Evolutionary conservation across 2,329 filamentous ascomycete species (phyloP).

Genomic region (Sporothrix inflata): DNA sequence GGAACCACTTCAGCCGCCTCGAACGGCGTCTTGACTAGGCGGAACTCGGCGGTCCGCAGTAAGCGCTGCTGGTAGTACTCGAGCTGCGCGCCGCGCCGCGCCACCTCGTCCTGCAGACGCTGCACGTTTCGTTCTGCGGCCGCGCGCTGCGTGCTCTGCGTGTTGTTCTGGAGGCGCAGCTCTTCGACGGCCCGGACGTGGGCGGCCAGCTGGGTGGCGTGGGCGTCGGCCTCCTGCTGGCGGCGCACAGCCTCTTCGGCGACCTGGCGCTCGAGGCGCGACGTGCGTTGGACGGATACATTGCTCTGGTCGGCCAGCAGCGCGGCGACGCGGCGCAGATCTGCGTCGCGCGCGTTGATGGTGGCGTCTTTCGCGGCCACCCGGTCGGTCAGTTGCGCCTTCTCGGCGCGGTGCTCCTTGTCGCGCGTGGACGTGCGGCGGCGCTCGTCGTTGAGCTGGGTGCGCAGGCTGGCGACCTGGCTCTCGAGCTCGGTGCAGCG

Average conservation of each 20-base stretch:
- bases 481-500: slow-evolving; percentile 18
- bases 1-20: not conserved
- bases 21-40: slow-evolving; percentile 8
- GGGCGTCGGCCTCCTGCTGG: not conserved
- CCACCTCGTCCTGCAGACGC: not conserved
- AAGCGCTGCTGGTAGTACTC: slow-evolving; percentile 25
- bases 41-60: slow-evolving; percentile 23
- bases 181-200: not conserved
- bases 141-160: not conserved
- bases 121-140: not conserved
- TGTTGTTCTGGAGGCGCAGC: not conserved
- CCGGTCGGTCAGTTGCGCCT: not conserved
- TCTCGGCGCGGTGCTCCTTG: not conserved
- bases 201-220: not conserved
- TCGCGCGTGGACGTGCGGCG: not conserved
- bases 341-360: not conserved
- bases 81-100: not conserved
- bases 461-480: slow-evolving; percentile 20
- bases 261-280: not conserved
- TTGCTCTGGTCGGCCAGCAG: not conserved
- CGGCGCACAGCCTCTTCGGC: not conserved
- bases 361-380: not conserved
- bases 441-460: slow-evolving; percentile 21
- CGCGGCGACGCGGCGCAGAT: not conserved
- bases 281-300: too few species aligned